Percentiles rank a stretch among this genome's conserved stretches.
phyloP scores from a whole-genome alignment of 192 early-diverging fungal genomes.

The Geosiphon pyriformis region DNA sequence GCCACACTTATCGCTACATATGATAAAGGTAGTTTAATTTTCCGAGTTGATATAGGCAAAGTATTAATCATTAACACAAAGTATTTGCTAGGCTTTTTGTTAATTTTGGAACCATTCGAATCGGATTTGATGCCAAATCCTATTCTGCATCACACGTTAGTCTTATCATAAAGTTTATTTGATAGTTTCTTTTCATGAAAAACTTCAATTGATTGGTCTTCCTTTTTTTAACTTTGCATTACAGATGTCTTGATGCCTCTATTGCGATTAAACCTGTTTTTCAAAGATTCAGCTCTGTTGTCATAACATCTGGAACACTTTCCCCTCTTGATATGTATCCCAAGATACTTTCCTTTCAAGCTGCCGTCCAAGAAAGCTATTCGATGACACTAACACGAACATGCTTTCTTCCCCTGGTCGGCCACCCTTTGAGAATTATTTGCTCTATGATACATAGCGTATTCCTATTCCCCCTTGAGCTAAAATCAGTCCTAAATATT shows the following conservation, averaged over 20 bases:
- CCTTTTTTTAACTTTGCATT: slow-evolving; percentile 9
- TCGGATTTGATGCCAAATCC: slow-evolving; percentile 96
- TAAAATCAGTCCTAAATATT: too few relatives aligned
- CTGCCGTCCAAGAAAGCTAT: slow-evolving; percentile 87
- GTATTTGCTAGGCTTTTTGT: slow-evolving; percentile 59
- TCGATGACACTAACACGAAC: slow-evolving; percentile 92
- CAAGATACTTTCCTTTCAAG: slow-evolving; percentile 83
- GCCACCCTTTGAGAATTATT: neutral
- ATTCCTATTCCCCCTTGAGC: neutral
- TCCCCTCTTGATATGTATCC: slow-evolving; percentile 99
- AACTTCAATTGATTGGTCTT: too few relatives aligned
- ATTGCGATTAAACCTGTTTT: slow-evolving; percentile 96
- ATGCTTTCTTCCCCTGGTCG: slow-evolving; percentile 93
- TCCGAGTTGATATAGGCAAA: neutral
- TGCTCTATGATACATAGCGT: neutral
- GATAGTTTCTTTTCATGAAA: too few relatives aligned
- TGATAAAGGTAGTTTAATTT: slow-evolving; percentile 60
- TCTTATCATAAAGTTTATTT: neutral
- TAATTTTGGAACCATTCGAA: slow-evolving; percentile 97
- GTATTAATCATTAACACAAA: neutral
- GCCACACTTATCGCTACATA: slow-evolving; percentile 96
- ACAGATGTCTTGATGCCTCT: slow-evolving; percentile 90
- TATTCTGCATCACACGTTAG: slow-evolving; percentile 78
- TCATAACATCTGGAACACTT: slow-evolving; percentile 98
- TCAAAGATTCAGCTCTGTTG: slow-evolving; percentile 89